Base-by-base conservation (phyloP, 805 yeast genomes). In the Kodamaea lidongshanica region DNA sequence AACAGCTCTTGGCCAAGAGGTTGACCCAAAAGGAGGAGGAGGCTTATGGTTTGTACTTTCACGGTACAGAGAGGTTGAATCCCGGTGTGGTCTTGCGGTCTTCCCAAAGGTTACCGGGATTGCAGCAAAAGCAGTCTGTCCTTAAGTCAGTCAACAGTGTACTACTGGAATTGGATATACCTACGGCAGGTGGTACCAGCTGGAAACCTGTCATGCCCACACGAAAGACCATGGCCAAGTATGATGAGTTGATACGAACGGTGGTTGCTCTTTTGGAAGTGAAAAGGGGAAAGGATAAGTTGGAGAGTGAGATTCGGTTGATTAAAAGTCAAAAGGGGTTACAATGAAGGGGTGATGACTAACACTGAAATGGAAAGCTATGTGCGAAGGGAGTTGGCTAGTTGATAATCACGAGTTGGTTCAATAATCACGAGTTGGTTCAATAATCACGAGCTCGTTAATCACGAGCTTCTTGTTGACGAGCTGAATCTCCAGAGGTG, bases 201-300 rank as follows among this genome's bases (percentile, higher is more conserved):
- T 64, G 64, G 64, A 79, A 80, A 41, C 97, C 97, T 1, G 78
- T 79, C 2, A 79, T 92, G 79, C 89, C 95, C 4, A 83, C 97
- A 0, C 74, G 79, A 19, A 75, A 68, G 30, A 86, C 88, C 1
- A 73, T 85, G 56, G 68, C 77, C 5, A 76, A 74, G 46, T 87
- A 81, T 48, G 96, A 89, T 44, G 75, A 74, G 34, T 56, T 92
- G 30, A 67, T 82, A 28, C 77, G 78, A 40, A 64, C 78, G 1
- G 82, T 85, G 17, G 77, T 76, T 8, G 70, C 79, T 2, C 61
- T 89, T 39, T 63, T 88, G 33, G 97, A 92, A 33, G 65, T 88
- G 10, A 89, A 89, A 58, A 80, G 76, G 51, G 94, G 85, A 34
- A 74, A 76, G 12, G 98, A 92, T 53, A 87, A 86, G 56, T 61